Base-by-base conservation (phyloP, 495 filamentous ascomycete genomes). In the Pseudevernia furfuracea region DNA sequence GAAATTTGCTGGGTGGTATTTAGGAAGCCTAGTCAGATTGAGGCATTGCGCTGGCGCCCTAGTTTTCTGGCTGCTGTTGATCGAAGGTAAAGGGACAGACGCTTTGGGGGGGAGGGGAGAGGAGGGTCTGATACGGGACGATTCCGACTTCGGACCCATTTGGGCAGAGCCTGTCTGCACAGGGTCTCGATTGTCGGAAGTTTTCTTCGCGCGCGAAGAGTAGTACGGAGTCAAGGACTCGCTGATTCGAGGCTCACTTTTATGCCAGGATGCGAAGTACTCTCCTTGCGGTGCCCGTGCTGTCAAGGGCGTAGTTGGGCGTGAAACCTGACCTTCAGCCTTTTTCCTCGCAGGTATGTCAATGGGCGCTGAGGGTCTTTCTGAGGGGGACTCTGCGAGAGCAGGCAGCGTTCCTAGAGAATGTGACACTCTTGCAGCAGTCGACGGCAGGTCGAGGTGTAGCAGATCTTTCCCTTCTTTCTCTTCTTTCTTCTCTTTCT, bases 1-100 rank as follows among this genome's bases (percentile, higher is more conserved):
- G 58, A 78, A 81, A 58, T 80, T 77, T 1, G 79, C 77, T 4
- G 80, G 80, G 68, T 82, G 79, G 62, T 78, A 82, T 34, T 75
- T 77, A 8, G 79, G 79, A 15, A 82, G 68, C 48, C 67, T 76
- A 53, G 76, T 74, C 14, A 81, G 73, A 39, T 77, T 72, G 67
- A 81, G 57, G 32, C 28, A 43, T n/a, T 62, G 39, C 25, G 44
- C 39, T 39, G 63, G 63, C 37, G 48, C 41, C 44, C 25, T 59
- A 25, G 46, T 23, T 49, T 59, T 64, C n/a, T 38, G 43, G 15
- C 44, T 53, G 58, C 25, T 49, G n/a, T 37, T 60, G 43, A 32
- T 28, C 15, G 52, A 41, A 38, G 56, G 59, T 46, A 66, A 69
- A 49, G 71, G 72, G 12, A 57, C 70, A 48, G 55, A 34, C 23